These are phyloP conservation scores for Verticillium nubilum DNA, from an alignment of 2,329 filamentous ascomycete species.

Conservation along the genomic window DNA sequence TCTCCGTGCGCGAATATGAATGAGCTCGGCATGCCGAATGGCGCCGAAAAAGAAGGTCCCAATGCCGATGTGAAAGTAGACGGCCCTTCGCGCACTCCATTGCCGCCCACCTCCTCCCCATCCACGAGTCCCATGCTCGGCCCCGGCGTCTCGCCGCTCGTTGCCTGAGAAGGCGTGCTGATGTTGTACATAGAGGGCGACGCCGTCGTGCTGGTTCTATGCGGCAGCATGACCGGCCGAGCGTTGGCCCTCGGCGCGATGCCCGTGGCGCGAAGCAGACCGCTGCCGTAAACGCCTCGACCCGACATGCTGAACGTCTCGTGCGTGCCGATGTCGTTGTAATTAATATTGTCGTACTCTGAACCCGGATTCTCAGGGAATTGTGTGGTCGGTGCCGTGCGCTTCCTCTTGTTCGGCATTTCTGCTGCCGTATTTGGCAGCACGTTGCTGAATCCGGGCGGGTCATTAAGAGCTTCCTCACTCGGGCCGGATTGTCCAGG, in stretches of 20 bases:
- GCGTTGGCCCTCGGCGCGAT: neutral
- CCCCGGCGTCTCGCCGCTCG: neutral
- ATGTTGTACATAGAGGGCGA: conserved; percentile 2
- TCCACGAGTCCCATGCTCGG: neutral
- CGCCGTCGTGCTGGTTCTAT: conserved; percentile 5
- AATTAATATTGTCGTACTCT: neutral
- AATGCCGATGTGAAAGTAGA: neutral
- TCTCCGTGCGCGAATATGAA: neutral
- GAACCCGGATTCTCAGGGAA: neutral
- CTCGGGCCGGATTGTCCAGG: neutral
- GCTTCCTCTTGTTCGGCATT: conserved; percentile 13
- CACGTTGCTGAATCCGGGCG: neutral
- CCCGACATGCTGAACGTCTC: neutral
- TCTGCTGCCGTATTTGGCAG: neutral
- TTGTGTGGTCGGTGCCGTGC: conserved; percentile 6
- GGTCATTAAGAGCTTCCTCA: neutral
- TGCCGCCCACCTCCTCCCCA: neutral
- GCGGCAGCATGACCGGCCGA: conserved; percentile 3
- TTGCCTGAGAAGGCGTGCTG: conserved; percentile 7
- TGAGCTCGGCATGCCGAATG: neutral
- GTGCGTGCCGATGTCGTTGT: neutral
- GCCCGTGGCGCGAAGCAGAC: conserved; percentile 2
- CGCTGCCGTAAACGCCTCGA: conserved; percentile 2
- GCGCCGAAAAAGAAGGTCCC: neutral
- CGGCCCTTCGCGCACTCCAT: neutral